Evolutionary conservation across 2,329 filamentous ascomycete species (phyloP), one percentile per base, ranked within the genome.

Genomic region (Fusarium kyushuense): DNA sequence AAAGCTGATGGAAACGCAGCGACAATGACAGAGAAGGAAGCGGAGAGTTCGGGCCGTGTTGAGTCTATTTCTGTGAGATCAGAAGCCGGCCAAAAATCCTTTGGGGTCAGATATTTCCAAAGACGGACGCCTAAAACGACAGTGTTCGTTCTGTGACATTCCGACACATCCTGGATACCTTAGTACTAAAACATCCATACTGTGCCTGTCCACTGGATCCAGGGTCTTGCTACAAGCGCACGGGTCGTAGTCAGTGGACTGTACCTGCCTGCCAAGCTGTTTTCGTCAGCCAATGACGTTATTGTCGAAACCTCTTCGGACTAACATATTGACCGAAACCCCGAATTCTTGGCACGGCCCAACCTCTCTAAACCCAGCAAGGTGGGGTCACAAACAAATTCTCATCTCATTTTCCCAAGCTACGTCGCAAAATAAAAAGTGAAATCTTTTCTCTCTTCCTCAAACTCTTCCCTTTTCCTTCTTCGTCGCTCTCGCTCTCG

Each of bases 361-460:
- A 73, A 72, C 73, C 73, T 73, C 72, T 63, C 63, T 54, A 68
- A 67, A 63, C 59, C 60, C 59, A 58, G 48, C 61, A 70, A 67
- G 67, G 70, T 74, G 71, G 71, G 65, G 69, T 61, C 33, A 63
- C 56, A 35, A 73, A 74, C 71, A 76, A 78, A 77, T 75, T 76
- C 75, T 73, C 71, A 72, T 71, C 67, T 69, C 68, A 62, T 72
- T 65, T 71, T 63, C 61, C 61, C 63, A 69, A 74, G 69, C 67
- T 74, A 58, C 49, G 52, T 71, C 67, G 57, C 61, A 69, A 65
- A 71, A 72, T 71, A 72, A 71, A 69, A 58, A 60, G 52, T 68
- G 65, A 72, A 71, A 60, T 67, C 21, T 63, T 55, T 63, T 61
- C 45, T 67, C 51, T 56, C 59, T 58, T 54, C 54, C 49, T 63